Evolutionary conservation across 208 protist genomes (phyloP), one percentile per base, ranked within the genome.

Genomic region (Acanthamoeba triangularis): DNA sequence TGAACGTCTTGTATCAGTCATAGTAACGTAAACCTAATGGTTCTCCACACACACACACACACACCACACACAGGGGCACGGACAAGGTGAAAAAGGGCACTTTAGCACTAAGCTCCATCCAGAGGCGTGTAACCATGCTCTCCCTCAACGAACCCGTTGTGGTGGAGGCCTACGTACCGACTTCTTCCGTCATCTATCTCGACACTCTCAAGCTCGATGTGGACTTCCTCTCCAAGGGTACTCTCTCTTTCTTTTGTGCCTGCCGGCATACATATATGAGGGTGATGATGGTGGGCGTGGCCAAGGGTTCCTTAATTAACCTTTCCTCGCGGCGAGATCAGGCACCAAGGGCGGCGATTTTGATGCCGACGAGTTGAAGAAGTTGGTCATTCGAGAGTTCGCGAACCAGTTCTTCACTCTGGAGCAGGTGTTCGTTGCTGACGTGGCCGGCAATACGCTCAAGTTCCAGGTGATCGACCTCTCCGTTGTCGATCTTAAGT

Each of bases 381-480:
- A 56, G 78, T 18, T 87, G 37, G 28, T 87, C 28, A 49, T 49
- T 30, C 37, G 78, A 25, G 78, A 87, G 20, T 87, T 87, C 18
- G 16, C 49, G 78, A 16, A 87, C 13, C 78, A 87, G 78, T 87
- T 61, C 78, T 87, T 87, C 41, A 87, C 78, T 23, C 49, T 87
- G 84, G 56, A 90, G 18, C 84, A 90, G 54, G 33, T 72, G 84
- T 67, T 90, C 30, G 84, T 67, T 7, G 56, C 56, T 23, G 84
- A 90, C 47, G 84, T 90, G 3, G 56, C 47, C 35, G 84, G 84
- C 18, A 67, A 16, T 28, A 69, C 84, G 3, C 84, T 90, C 52
- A 63, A 67, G 52, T 90, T 90, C 25, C n/a, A 72, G 84, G 84
- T 90, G 33, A 72, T 67, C 18, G 84, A 90, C 56, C 35, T 90